A percentile compares a stretch with the other conserved stretches of the same genome.
phyloP scores from a whole-genome alignment of 805 yeast species.

The Ogataea allantospora region DNA sequence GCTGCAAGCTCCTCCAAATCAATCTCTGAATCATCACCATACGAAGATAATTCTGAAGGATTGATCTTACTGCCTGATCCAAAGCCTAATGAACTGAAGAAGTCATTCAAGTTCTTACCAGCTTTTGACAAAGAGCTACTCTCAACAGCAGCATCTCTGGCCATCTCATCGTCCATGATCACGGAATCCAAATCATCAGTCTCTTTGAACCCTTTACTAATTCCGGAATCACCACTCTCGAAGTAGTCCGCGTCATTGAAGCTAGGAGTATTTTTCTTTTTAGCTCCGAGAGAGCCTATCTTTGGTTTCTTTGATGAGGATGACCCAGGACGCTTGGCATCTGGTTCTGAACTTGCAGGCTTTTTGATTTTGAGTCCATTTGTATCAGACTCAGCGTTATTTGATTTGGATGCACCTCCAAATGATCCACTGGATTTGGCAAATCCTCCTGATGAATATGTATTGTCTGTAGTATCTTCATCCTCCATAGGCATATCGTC shows the following conservation, averaged over 20 bases:
- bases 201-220: constrained; percentile 27
- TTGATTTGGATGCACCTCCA: background rate
- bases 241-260: constrained; percentile 25
- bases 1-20: constrained; percentile 14
- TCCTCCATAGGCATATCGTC: constrained; percentile 12
- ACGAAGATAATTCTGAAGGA: constrained; percentile 16
- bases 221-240: constrained; percentile 20
- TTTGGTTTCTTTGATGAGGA: background rate
- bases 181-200: constrained; percentile 21
- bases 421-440: constrained; percentile 21
- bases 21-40: constrained; percentile 19
- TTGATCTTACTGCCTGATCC: constrained; percentile 16
- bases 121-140: constrained; percentile 6
- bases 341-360: background rate
- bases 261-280: constrained; percentile 6
- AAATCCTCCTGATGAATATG: constrained; percentile 24
- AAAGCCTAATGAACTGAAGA: constrained; percentile 19
- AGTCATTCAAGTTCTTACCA: constrained; percentile 16
- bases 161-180: constrained; percentile 7
- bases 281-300: background rate
- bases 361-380: background rate
- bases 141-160: constrained; percentile 4
- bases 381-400: background rate
- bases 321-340: background rate
- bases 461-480: constrained; percentile 4